Evolutionary conservation across 2,329 filamentous ascomycete species (phyloP), one percentile per base, ranked within the genome.

Genomic region (Verticillium dahliae): DNA sequence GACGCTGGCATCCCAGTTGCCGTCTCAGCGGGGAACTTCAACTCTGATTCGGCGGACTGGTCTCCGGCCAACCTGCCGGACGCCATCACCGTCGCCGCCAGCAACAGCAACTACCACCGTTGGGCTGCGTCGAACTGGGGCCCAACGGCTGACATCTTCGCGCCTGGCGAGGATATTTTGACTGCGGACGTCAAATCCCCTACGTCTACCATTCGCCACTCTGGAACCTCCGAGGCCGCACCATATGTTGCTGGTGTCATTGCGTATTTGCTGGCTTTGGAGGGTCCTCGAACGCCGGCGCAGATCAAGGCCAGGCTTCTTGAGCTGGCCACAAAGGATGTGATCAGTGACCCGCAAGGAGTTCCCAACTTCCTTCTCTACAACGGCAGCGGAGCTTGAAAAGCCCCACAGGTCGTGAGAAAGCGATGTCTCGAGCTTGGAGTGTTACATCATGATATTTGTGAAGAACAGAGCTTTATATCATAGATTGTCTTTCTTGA

Each of bases 71-170:
- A 78, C 0, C 76, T 77, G 9, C 67, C 76, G 6, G 70, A 72
- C 27, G 81, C 80, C 55, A 73, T 83, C 65, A 84, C 81, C 0
- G 82, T 85, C n/a, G 82, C 80, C 3, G 79, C 81, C 57, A 76
- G 78, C 41, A 75, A 78, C 60, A 65, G 62, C 3, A 52, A 68
- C 27, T 77, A 80, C 63, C 68, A 66, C 6, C 70, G 74, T 15
- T 74, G 80, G n/a, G 66, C 65, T 7, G 82, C 78, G 70, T 81
- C 78, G 62, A 84, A 85, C 72, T 84, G 72, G 60, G 82, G 82
- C 6, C 27, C 62, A 1, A 33, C 66, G 7, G 73, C 85, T 52
- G 80, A 85, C 65, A 69, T 85, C 63, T 81, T 80, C 56, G 82
- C 81, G 0, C 79, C 82, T 1, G 82, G 82, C 10, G 72, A 75